Evolutionary conservation across 306 rosid species (phyloP).

Genomic region (Gleditsia sinensis): DNA sequence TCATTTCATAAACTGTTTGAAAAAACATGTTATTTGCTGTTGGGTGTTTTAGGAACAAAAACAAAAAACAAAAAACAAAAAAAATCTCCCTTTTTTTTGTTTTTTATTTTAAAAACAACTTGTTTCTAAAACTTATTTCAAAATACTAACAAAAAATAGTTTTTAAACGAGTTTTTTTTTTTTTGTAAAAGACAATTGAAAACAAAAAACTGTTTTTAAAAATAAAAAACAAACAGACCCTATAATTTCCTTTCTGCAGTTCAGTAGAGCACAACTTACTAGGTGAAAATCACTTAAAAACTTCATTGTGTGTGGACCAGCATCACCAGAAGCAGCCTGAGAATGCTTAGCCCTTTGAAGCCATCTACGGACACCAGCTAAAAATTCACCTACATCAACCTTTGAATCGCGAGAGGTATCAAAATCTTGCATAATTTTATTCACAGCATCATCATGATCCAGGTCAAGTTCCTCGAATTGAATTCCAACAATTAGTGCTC

Average conservation of each 20-base stretch:
- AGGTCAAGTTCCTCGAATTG: conserved; percentile 67
- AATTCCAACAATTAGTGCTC: conserved; percentile 80
- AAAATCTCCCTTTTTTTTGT: too few relatives aligned
- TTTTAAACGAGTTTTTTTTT: too few relatives aligned
- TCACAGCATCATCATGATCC: conserved; percentile 63
- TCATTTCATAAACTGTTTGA: too few relatives aligned
- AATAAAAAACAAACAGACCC: too few relatives aligned
- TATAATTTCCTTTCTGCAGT: conserved; percentile 1
- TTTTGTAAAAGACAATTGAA: too few relatives aligned
- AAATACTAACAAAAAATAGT: too few relatives aligned
- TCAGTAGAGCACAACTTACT: conserved; percentile 46
- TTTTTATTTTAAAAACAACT: too few relatives aligned
- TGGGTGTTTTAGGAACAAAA: too few relatives aligned
- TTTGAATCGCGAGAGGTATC: conserved; percentile 53
- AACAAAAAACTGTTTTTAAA: too few relatives aligned
- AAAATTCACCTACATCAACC: conserved; percentile 57
- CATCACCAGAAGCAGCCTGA: conserved; percentile 42
- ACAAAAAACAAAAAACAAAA: too few relatives aligned
- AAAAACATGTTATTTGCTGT: too few relatives aligned
- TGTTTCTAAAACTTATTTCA: too few relatives aligned
- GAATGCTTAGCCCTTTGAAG: conserved; percentile 44
- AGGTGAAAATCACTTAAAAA: conserved; percentile 52
- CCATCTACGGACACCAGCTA: conserved; percentile 66
- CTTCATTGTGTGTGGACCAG: conserved; percentile 53
- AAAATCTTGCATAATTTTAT: conserved; percentile 58